Evolutionary conservation across 2,329 filamentous ascomycete genomes (phyloP), one percentile per base, ranked within the genome.

Genomic region (Cercospora berteroae): DNA sequence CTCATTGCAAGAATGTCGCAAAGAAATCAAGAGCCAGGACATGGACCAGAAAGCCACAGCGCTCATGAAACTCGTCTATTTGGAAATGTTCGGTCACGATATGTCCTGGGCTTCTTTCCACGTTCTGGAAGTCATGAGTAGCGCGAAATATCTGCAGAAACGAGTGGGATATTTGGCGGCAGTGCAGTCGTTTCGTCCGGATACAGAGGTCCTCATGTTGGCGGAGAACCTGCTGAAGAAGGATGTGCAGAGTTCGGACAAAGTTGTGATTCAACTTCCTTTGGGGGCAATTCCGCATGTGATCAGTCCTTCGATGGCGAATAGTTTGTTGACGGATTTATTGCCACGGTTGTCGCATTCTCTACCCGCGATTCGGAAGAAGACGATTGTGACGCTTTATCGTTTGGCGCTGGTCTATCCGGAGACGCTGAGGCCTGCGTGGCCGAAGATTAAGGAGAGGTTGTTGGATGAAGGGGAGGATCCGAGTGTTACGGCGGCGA

Each of bases 21-120:
- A 89, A 77, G 95, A 99, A 81, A 93, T 98, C 78, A 90, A 90
- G 78, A 91, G 91, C 73, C 91, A 94, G 81, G 95, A 99, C 80
- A 95, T 97, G 91, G 94, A 98, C 82, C 87, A 97, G 81, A 99
- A 99, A 84, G 94, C 95, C 20, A 98, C 93, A 36, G 95, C 95
- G 56, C 86, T 99, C 63, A 84, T 99, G 76, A 99, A 99, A 83
- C 87, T 99, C 74, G 90, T 97, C 63, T 99, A 99, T 79, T 88
- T 99, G 72, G 95, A 99, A 79, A 99, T 99, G 95, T 94, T 98
- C 74, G 95, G 95, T 13, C 92, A 98, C 79, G 95, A 98, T 81
- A 99, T 99, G 95, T 97, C 94, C 3, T 99, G 95, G 95, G 95
- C 95, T 4, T 94, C 94, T 12, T 99, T 99, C 81, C 92, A 99